A percentile compares a stretch with the other conserved stretches of the same genome.
phyloP scores from a whole-genome alignment of 805 yeast species.

The Saccharomycopsis microspora region DNA sequence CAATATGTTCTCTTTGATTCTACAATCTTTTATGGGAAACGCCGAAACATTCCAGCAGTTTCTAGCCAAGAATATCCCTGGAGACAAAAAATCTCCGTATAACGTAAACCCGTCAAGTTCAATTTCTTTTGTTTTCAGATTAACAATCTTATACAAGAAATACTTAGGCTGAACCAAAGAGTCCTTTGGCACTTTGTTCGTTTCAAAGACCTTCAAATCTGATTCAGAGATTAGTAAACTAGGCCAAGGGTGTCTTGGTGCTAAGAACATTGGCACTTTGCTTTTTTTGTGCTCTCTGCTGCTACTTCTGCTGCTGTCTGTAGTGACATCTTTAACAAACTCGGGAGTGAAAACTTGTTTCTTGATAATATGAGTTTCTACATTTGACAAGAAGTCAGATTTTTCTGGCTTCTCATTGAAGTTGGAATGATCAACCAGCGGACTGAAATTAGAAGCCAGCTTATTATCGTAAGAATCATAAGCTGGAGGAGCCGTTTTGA shows the following conservation, averaged over 20 bases:
- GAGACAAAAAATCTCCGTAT: slow-evolving; percentile 11
- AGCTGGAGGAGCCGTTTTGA: no score
- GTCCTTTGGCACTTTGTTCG: slow-evolving; percentile 6
- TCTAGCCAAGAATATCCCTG: slow-evolving; percentile 6
- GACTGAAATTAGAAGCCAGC: no score
- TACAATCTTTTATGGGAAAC: slow-evolving; percentile 5
- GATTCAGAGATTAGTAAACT: not conserved
- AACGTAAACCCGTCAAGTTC: not conserved
- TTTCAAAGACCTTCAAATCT: not conserved
- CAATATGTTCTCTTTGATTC: slow-evolving; percentile 14
- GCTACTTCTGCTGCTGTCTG: no score
- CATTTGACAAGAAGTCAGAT: no score
- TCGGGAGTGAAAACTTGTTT: no score
- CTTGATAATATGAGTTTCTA: no score
- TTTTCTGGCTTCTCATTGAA: no score
- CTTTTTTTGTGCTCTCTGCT: no score
- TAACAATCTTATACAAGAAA: slow-evolving; percentile 11
- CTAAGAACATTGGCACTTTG: not conserved
- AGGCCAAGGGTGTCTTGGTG: not conserved
- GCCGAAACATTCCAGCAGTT: slow-evolving; percentile 6
- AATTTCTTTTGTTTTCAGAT: slow-evolving; percentile 1
- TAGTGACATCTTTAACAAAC: no score
- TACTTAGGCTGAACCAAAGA: slow-evolving; percentile 8
- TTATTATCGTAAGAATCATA: no score
- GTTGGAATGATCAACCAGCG: no score